Conservation (phyloP, 78 protist species). For the Cavenderia fasciculata region DNA sequence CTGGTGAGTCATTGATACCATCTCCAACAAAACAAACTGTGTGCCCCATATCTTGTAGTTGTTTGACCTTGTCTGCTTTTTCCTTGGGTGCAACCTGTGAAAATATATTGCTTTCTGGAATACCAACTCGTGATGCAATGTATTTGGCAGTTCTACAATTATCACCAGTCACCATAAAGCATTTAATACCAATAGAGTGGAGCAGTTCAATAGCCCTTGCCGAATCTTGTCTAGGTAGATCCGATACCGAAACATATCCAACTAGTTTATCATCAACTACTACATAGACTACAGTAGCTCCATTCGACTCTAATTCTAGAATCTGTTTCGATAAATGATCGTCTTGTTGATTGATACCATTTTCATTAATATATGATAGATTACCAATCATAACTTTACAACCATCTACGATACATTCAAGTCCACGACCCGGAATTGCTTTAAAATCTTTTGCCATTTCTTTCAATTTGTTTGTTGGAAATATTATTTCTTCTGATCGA, state of each 20-base stretch:
- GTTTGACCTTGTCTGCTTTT: constrained; percentile 83
- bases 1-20: constrained; percentile 94
- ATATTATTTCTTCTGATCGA: not conserved
- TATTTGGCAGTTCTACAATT: constrained; percentile 65
- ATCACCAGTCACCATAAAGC: constrained; percentile 94
- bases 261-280: not conserved
- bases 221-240: constrained; percentile 71
- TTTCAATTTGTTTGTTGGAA: too few relatives aligned
- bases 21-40: constrained; percentile 95
- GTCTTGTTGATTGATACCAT: not conserved
- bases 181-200: constrained; percentile 20
- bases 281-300: constrained; percentile 59
- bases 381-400: constrained; percentile 44
- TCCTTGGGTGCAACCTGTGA: constrained; percentile 87
- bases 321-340: not conserved
- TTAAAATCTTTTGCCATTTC: constrained; percentile 16
- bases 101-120: constrained; percentile 14
- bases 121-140: constrained; percentile 51
- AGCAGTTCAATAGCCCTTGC: constrained; percentile 55
- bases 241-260: constrained; percentile 51
- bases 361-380: constrained; percentile 53
- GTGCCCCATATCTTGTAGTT: constrained; percentile 77
- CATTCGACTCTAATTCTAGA: constrained; percentile 49
- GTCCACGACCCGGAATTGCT: constrained; percentile 74
- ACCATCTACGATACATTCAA: constrained; percentile 15